These are phyloP conservation scores for Acacia concinna DNA, from an alignment of 331 rosid species.

Conservation along the genomic window DNA sequence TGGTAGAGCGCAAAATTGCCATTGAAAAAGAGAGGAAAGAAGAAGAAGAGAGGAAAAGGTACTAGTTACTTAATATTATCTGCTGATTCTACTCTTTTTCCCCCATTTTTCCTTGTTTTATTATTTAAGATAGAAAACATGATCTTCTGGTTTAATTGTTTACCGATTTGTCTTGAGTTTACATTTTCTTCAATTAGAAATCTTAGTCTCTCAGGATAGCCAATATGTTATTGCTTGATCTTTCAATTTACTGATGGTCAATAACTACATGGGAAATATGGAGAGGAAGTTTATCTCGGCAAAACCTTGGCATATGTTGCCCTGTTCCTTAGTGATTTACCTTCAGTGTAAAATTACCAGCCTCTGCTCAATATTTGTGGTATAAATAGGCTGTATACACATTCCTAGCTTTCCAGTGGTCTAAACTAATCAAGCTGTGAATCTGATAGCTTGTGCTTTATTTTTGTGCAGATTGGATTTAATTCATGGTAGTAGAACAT, in stretches of 20 bases:
- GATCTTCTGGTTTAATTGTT: constrained; percentile 5
- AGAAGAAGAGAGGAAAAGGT: constrained; percentile 95
- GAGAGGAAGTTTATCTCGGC: constrained; percentile 22
- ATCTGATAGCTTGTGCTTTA: constrained; percentile 12
- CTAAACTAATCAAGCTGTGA: neutral
- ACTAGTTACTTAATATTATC: constrained; percentile 30
- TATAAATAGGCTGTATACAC: neutral
- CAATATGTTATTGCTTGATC: constrained; percentile 17
- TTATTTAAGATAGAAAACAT: constrained; percentile 20
- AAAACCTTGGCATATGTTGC: constrained; percentile 12
- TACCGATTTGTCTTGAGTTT: neutral
- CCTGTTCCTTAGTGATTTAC: constrained; percentile 12
- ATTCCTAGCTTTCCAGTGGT: constrained; percentile 4
- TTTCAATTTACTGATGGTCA: constrained; percentile 21
- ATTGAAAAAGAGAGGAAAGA: constrained; percentile 78
- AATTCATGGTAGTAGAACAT: constrained; percentile 2
- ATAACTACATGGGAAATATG: constrained; percentile 21
- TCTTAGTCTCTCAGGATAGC: constrained; percentile 18
- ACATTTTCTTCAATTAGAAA: constrained; percentile 28
- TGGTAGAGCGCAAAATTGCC: constrained; percentile 69
- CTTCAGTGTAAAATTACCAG: constrained; percentile 21
- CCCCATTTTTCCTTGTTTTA: constrained; percentile 17
- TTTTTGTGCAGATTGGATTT: constrained; percentile 17
- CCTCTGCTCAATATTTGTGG: constrained; percentile 12
- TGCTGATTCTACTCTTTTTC: constrained; percentile 25